phyloP scores from a whole-genome alignment of 2,329 filamentous ascomycete species.

The Taxawa tesnikishii region DNA sequence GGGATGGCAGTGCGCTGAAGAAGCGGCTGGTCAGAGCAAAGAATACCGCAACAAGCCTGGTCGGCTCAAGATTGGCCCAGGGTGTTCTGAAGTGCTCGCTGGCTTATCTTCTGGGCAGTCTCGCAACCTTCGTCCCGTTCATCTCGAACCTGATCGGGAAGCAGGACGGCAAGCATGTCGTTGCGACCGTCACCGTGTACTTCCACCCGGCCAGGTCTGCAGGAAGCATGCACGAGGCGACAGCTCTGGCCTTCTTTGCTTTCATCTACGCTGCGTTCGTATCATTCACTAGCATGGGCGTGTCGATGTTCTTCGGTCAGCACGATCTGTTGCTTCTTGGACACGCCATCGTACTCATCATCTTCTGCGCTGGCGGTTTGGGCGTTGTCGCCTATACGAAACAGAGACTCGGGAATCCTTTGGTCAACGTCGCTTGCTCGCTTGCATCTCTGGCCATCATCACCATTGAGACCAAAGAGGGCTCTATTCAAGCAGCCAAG shows the following conservation, averaged over 20 bases:
- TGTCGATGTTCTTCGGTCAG: conserved; percentile 65
- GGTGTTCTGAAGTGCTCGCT: conserved; percentile 83
- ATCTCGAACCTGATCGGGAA: conserved; percentile 64
- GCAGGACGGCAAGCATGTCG: conserved; percentile 86
- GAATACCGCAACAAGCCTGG: conserved; percentile 38
- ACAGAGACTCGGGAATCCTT: conserved; percentile 22
- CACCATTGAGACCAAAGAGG: conserved; percentile 82
- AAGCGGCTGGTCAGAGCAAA: conserved; percentile 23
- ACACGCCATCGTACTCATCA: conserved; percentile 63
- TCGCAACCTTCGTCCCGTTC: conserved; percentile 70
- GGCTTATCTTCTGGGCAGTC: conserved; percentile 74
- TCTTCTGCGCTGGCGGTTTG: conserved; percentile 77
- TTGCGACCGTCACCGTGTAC: conserved; percentile 87
- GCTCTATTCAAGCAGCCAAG: conserved; percentile 67
- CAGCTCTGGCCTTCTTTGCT: conserved; percentile 62
- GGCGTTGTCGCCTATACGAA: conserved; percentile 56
- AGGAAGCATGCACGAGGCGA: conserved; percentile 82
- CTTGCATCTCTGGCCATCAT: conserved; percentile 81
- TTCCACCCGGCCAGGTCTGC: conserved; percentile 81
- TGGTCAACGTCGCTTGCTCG: conserved; percentile 53
- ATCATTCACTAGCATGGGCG: conserved; percentile 76
- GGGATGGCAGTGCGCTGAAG: conserved; percentile 13
- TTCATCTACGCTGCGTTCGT: conserved; percentile 68
- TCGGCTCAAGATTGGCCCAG: conserved; percentile 60
- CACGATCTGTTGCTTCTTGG: conserved; percentile 57